Evolutionary conservation across 352 stramenopile species (phyloP).

Genomic region (Aphanomyces euteiches): DNA sequence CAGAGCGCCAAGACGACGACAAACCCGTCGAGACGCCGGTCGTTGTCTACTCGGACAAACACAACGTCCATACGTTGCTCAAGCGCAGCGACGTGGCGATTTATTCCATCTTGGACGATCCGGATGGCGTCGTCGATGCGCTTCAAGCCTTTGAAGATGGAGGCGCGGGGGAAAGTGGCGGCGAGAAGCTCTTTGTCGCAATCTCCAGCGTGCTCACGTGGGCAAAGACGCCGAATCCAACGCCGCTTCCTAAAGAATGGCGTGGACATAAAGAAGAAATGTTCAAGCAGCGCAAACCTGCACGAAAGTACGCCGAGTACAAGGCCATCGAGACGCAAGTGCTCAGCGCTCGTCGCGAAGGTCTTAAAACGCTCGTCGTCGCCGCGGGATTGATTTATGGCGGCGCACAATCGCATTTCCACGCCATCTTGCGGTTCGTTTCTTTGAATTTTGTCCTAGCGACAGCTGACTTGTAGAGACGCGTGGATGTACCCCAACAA

Average conservation of each 20-base stretch:
- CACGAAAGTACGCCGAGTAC: slow-evolving; percentile 61
- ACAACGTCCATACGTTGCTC: slow-evolving; percentile 51
- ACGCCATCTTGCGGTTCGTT: slow-evolving; percentile 46
- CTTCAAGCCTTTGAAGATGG: slow-evolving; percentile 60
- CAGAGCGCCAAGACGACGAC: neutral
- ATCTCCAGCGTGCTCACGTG: slow-evolving; percentile 74
- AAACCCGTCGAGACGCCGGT: slow-evolving; percentile 58
- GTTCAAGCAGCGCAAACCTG: slow-evolving; percentile 76
- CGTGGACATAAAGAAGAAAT: slow-evolving; percentile 58
- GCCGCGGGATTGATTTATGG: slow-evolving; percentile 75
- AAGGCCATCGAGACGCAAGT: slow-evolving; percentile 84
- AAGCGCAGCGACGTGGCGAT: slow-evolving; percentile 51
- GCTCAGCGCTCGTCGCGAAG: slow-evolving; percentile 60
- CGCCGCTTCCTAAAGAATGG: slow-evolving; percentile 40
- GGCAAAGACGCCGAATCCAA: slow-evolving; percentile 61
- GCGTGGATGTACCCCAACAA: slow-evolving; percentile 62
- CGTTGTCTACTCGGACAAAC: slow-evolving; percentile 44
- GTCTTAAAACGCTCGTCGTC: slow-evolving; percentile 69
- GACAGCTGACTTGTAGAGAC: slow-evolving; percentile 35
- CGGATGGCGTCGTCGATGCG: slow-evolving; percentile 56
- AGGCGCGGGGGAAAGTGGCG: slow-evolving; percentile 30
- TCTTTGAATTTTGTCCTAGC: no score
- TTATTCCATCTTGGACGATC: slow-evolving; percentile 48
- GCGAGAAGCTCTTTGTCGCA: slow-evolving; percentile 61
- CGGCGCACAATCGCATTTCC: slow-evolving; percentile 60